Percentiles rank a stretch among this genome's conserved stretches.
Conservation (phyloP, 2,329 filamentous ascomycete species). For the Penicillium sp. region DNA sequence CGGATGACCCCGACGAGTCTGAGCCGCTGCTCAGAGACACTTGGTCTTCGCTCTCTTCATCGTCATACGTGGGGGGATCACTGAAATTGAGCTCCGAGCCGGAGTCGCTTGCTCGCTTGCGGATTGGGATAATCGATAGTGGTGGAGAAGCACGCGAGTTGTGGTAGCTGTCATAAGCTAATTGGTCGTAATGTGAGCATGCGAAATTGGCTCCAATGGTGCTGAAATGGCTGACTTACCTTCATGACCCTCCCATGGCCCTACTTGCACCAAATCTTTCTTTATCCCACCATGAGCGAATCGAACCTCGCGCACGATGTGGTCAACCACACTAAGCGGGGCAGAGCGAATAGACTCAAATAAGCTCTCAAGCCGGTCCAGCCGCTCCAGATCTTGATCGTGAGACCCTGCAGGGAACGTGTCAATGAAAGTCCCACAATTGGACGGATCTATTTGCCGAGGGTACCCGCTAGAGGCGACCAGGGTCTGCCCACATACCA, state of each 20-base stretch:
- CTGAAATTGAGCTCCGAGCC: constrained; percentile 14
- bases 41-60: constrained; percentile 14
- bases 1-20: constrained; percentile 26
- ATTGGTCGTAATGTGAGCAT: neutral
- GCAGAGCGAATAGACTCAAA: constrained; percentile 37
- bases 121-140: constrained; percentile 7
- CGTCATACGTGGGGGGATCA: constrained; percentile 7
- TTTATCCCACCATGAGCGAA: constrained; percentile 19
- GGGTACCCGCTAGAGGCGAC: neutral
- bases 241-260: constrained; percentile 26
- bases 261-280: constrained; percentile 16
- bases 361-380: constrained; percentile 32
- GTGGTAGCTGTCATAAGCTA: constrained; percentile 18
- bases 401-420: constrained; percentile 12
- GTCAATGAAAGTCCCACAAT: constrained; percentile 3
- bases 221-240: constrained; percentile 13
- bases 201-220: neutral
- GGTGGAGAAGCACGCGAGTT: constrained; percentile 4
- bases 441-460: neutral
- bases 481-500: constrained; percentile 18
- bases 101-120: constrained; percentile 2
- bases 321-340: constrained; percentile 31
- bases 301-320: constrained; percentile 33
- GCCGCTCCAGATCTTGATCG: constrained; percentile 24
- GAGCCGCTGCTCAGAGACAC: constrained; percentile 24